Percentiles rank a stretch among this genome's conserved stretches.
These are phyloP conservation scores for Suhomyces yuchorum DNA, from an alignment of 1,139 yeast genomes.

Conservation along the genomic window DNA sequence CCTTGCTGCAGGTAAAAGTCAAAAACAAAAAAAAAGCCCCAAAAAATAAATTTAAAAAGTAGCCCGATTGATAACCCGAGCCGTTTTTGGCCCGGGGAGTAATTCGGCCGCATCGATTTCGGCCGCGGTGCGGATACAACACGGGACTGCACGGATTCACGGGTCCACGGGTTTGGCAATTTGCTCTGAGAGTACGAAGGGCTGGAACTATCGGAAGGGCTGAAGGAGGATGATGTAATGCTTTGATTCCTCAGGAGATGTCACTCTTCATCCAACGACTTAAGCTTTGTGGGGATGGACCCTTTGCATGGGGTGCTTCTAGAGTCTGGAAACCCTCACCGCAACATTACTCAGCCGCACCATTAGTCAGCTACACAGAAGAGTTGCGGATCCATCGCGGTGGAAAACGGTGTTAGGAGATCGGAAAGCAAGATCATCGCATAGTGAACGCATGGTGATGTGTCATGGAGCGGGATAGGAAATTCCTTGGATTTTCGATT, in stretches of 20 bases:
- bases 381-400: not conserved
- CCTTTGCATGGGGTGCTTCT: not conserved
- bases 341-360: conserved; percentile 13
- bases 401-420: not conserved
- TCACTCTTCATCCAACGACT: not conserved
- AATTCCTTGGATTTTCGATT: no score
- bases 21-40: conserved; percentile 2
- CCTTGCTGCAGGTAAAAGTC: conserved; percentile 5
- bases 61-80: conserved; percentile 6
- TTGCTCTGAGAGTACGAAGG: not conserved
- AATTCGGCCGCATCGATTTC: conserved; percentile 3
- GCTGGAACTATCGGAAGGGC: conserved; percentile 4
- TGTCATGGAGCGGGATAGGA: not conserved
- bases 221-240: not conserved
- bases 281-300: not conserved
- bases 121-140: not conserved
- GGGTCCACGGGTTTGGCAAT: not conserved
- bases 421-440: not conserved
- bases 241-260: not conserved
- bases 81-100: conserved; percentile 8
- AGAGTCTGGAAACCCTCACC: not conserved
- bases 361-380: conserved; percentile 4
- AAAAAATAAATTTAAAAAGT: conserved; percentile 1
- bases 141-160: not conserved
- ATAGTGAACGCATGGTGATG: no score